Percentiles rank a stretch among this genome's conserved stretches.
Conservation (phyloP, 1,284 basidiomycete genomes). For the Laetiporus sulphureus region DNA sequence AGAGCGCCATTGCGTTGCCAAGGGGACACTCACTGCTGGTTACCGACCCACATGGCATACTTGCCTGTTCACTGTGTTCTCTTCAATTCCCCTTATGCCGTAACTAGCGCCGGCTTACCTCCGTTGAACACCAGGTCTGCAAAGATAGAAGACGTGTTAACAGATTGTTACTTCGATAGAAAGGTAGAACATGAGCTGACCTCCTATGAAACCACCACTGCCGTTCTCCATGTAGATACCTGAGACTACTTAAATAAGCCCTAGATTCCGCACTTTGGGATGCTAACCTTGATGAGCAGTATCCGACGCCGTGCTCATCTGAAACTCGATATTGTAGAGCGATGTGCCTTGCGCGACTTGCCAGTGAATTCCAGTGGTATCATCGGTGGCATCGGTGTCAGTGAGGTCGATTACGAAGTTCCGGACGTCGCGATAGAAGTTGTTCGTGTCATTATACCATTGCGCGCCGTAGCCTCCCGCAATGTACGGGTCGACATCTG, state of each 20-base stretch:
- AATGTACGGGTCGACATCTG: slow-evolving; percentile 58
- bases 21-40: slow-evolving; percentile 67
- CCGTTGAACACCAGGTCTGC: slow-evolving; percentile 61
- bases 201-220: no score
- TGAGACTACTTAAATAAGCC: slow-evolving; percentile 10
- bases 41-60: slow-evolving; percentile 41
- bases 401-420: slow-evolving; percentile 53
- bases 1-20: neutral
- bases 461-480: slow-evolving; percentile 38
- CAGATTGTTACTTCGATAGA: no score
- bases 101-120: slow-evolving; percentile 44
- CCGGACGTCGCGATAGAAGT: slow-evolving; percentile 60
- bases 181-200: no score
- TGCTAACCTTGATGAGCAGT: slow-evolving; percentile 43
- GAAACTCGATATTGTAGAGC: slow-evolving; percentile 50
- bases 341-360: slow-evolving; percentile 76
- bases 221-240: slow-evolving; percentile 73
- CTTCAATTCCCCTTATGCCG: neutral
- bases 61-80: slow-evolving; percentile 16
- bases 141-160: no score
- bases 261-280: neutral
- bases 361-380: slow-evolving; percentile 66
- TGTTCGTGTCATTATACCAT: slow-evolving; percentile 58
- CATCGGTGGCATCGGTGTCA: slow-evolving; percentile 39
- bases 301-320: slow-evolving; percentile 53